Percentiles rank a stretch among this genome's conserved stretches.
Conservation (phyloP, 495 filamentous ascomycete genomes). For the Acidiella bohemica region DNA sequence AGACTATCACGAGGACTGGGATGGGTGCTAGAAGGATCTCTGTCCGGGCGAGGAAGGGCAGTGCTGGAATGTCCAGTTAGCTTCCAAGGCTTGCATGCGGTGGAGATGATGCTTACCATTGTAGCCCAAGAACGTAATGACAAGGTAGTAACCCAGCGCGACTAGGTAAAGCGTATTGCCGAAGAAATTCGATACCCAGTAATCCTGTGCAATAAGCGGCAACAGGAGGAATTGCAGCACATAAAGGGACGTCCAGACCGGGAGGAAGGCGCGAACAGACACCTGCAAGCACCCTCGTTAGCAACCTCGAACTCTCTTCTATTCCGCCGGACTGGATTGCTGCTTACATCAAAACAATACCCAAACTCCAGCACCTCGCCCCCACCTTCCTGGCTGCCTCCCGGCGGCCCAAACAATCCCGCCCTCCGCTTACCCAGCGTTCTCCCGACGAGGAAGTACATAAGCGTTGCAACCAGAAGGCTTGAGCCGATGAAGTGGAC, state of each 20-base stretch:
- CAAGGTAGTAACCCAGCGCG: slow-evolving; percentile 55
- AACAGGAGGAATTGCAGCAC: slow-evolving; percentile 60
- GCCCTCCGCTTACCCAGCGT: slow-evolving; percentile 47
- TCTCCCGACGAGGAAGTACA: slow-evolving; percentile 51
- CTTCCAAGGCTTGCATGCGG: background rate
- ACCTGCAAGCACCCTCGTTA: slow-evolving; percentile 33
- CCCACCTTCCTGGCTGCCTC: slow-evolving; percentile 24
- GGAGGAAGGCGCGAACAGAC: slow-evolving; percentile 60
- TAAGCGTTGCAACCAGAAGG: slow-evolving; percentile 45
- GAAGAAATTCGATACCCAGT: slow-evolving; percentile 52
- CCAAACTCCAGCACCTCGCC: slow-evolving; percentile 55
- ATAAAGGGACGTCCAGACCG: slow-evolving; percentile 59
- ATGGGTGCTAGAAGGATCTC: slow-evolving; percentile 55
- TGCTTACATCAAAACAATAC: slow-evolving; percentile 61
- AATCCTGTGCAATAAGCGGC: slow-evolving; percentile 41
- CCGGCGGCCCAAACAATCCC: slow-evolving; percentile 43
- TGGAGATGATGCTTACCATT: slow-evolving; percentile 35
- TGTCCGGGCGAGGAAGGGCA: slow-evolving; percentile 62
- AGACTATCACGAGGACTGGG: slow-evolving; percentile 45
- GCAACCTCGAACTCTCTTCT: background rate
- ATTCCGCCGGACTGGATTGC: too few relatives aligned
- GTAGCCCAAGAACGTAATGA: slow-evolving; percentile 64
- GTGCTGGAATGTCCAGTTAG: slow-evolving; percentile 30
- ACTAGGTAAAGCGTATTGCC: slow-evolving; percentile 60
- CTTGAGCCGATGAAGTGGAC: slow-evolving; percentile 53